Percentiles rank a stretch among this genome's conserved stretches.
phyloP scores from a whole-genome alignment of 257 asterid species.

The Ehretia macrophylla region DNA sequence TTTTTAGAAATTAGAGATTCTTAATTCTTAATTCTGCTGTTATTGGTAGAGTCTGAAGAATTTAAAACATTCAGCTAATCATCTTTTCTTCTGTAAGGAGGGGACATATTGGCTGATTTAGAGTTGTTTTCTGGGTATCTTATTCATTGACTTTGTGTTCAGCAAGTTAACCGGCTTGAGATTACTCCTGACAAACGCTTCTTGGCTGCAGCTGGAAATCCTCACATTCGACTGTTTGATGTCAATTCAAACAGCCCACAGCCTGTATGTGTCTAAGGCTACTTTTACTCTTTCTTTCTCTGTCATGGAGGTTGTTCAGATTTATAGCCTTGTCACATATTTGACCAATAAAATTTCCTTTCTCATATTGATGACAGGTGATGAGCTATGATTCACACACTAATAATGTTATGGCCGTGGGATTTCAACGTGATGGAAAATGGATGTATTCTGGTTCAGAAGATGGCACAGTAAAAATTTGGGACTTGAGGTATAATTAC shows the following conservation, averaged over 20 bases:
- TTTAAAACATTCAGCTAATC: neutral
- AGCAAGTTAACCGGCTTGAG: constrained; percentile 98
- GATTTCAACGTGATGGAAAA: constrained; percentile 94
- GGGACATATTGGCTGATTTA: neutral
- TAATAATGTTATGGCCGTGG: constrained; percentile 96
- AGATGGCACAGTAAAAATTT: constrained; percentile 97
- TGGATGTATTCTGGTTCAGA: constrained; percentile 99
- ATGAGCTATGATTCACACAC: constrained; percentile 98
- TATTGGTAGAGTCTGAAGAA: neutral
- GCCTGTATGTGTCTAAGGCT: constrained; percentile 60
- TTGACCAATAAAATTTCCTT: constrained; percentile 7
- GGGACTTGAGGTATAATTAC: constrained; percentile 76
- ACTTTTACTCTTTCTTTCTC: constrained; percentile 6
- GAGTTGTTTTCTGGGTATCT: constrained; percentile 14
- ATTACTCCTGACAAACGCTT: constrained; percentile 83
- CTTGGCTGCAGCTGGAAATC: constrained; percentile 98
- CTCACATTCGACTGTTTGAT: constrained; percentile 92
- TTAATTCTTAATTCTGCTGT: too few species aligned
- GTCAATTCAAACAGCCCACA: constrained; percentile 78
- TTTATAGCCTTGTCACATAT: neutral
- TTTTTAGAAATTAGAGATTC: too few species aligned
- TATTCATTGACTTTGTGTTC: constrained; percentile 18
- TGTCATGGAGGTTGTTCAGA: neutral
- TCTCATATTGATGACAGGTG: constrained; percentile 54
- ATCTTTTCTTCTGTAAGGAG: neutral